Base-by-base conservation (phyloP, 129 eudicot genomes). In the Tagetes erecta region DNA sequence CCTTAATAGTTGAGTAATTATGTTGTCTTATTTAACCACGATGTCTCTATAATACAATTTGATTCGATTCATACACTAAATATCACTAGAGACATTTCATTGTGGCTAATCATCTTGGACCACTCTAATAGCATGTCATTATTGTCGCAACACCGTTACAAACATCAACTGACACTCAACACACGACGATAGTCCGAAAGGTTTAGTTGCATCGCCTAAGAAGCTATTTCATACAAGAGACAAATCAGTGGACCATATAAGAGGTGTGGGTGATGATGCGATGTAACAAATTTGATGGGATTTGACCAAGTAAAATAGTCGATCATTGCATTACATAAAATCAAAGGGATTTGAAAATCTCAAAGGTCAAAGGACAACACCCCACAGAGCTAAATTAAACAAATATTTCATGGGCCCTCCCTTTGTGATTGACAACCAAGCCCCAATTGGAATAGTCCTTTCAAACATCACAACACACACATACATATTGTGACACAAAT, bases 391-490 rank as follows among this genome's bases (percentile, higher is more conserved):
- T 20, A 20, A 20, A 49, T 67, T 42, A 50, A 76, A 67, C 75
- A 76, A 67, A 67, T 56, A 76, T 67, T 67, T 74, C 80, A 53
- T 12, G 72, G 80, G 68, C 49, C 80, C 80, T 42, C 51, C 74
- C 9, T 12, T 62, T 35, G 38, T 74, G 59, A 14, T 45, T 74
- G 47, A 62, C 68, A 76, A 76, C 73, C 73, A 65, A 52, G 37
- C 45, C 45, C 27, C 33, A 60, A 74, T 62, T 62, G 67, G 72
- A 10, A 14, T 60, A 46, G 72, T 64, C 70, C 64, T 38, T 64
- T 34, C 67, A 72, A 72, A 72, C 66, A 47, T 46, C 64, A 74
- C 64, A 8, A 3, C 38, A 74, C 38, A 74, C 36, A 35, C 46
- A 60, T 66, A 73, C 59, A 55, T 30, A 41, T 31, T 59, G 33